These are phyloP conservation scores for Rickenella mellea DNA, from an alignment of 768 basidiomycete genomes.

Conservation along the genomic window DNA sequence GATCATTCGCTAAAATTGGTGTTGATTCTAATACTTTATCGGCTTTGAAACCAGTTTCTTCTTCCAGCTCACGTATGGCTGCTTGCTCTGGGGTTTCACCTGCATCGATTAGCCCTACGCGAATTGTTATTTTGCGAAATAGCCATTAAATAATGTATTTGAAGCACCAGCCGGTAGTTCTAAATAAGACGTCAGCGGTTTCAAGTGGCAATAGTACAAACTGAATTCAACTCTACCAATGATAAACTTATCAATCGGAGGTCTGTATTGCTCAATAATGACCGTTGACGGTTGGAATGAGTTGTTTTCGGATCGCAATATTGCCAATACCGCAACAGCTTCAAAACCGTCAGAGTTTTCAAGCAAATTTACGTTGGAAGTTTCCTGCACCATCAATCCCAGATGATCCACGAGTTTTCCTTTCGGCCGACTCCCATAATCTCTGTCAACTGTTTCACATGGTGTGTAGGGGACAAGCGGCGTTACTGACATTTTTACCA, in stretches of 20 bases:
- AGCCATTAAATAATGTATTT: neutral
- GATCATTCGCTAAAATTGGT: slow-evolving; percentile 57
- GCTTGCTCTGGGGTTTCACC: slow-evolving; percentile 73
- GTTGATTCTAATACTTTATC: slow-evolving; percentile 52
- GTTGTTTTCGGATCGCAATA: slow-evolving; percentile 66
- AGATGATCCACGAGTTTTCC: slow-evolving; percentile 66
- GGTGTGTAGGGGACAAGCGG: neutral
- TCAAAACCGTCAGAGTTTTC: neutral
- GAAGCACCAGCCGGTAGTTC: neutral
- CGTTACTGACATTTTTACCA: slow-evolving; percentile 51
- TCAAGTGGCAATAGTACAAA: neutral
- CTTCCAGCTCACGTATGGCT: slow-evolving; percentile 81
- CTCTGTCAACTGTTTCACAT: slow-evolving; percentile 34
- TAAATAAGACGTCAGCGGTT: neutral
- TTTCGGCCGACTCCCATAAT: slow-evolving; percentile 83
- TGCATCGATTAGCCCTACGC: slow-evolving; percentile 71
- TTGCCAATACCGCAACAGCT: slow-evolving; percentile 82
- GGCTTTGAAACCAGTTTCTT: slow-evolving; percentile 87
- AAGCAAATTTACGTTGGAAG: neutral
- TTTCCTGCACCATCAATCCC: slow-evolving; percentile 65
- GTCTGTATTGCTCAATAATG: slow-evolving; percentile 87
- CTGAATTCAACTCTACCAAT: slow-evolving; percentile 59
- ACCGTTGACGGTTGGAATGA: slow-evolving; percentile 71
- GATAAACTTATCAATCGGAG: slow-evolving; percentile 69
- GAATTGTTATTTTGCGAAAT: neutral